A percentile compares a stretch with the other conserved stretches of the same genome.
phyloP scores from a whole-genome alignment of 345 rosid species.

The Camelina laxa region DNA sequence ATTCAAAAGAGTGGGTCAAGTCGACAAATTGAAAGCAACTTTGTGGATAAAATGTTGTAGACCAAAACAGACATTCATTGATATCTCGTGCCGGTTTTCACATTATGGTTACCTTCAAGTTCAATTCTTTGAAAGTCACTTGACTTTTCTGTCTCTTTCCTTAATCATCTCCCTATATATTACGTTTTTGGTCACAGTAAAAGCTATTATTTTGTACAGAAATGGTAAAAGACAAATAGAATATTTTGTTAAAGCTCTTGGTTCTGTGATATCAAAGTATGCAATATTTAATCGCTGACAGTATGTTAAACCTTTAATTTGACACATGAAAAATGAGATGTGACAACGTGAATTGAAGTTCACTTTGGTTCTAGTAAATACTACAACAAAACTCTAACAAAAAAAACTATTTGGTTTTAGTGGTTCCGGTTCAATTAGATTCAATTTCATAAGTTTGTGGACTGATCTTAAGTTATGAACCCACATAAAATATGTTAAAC shows the following conservation, averaged over 20 bases:
- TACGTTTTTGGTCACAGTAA: neutral
- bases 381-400: neutral
- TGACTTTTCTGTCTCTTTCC: neutral
- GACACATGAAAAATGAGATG: neutral
- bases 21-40: slow-evolving; percentile 32
- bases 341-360: neutral
- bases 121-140: neutral
- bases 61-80: slow-evolving; percentile 19
- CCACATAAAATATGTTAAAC: neutral
- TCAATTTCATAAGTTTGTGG: neutral
- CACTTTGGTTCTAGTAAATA: neutral
- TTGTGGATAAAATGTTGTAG: slow-evolving; percentile 25
- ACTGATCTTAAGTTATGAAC: neutral
- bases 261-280: neutral
- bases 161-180: too few species aligned
- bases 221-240: neutral
- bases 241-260: neutral
- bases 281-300: neutral
- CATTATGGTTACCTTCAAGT: neutral
- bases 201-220: neutral
- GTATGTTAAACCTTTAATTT: neutral
- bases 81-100: slow-evolving; percentile 17
- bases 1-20: slow-evolving; percentile 43
- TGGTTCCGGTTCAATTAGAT: too few species aligned
- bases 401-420: too few species aligned